Percentiles rank a stretch among this genome's conserved stretches.
These are phyloP conservation scores for Sambucus nigra DNA, from an alignment of 129 eudicot species.

Conservation along the genomic window DNA sequence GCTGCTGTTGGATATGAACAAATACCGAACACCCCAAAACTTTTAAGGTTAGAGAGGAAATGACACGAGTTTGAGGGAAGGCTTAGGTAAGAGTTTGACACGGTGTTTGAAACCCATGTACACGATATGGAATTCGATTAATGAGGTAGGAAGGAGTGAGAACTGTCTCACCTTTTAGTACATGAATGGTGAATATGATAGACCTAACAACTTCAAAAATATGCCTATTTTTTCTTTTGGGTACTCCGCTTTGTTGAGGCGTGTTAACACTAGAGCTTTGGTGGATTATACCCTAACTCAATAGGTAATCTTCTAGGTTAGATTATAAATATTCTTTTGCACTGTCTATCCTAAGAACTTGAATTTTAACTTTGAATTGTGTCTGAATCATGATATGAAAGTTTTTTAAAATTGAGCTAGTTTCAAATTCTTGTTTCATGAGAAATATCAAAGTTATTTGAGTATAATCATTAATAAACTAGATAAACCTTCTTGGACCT, in stretches of 20 bases:
- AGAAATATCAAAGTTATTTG: background rate
- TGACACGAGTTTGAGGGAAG: too few relatives aligned
- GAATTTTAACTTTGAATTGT: background rate
- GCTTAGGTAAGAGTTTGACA: too few relatives aligned
- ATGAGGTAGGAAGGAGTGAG: background rate
- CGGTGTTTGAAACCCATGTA: background rate
- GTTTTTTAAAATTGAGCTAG: background rate
- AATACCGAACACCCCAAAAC: background rate
- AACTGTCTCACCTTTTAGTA: conserved; percentile 8
- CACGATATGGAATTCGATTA: conserved; percentile 1
- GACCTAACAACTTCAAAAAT: too few relatives aligned
- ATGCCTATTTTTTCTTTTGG: too few relatives aligned
- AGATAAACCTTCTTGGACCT: background rate
- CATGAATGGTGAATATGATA: conserved; percentile 6
- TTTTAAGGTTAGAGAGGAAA: background rate
- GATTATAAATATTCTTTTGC: background rate
- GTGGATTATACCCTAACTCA: background rate
- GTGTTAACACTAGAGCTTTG: too few relatives aligned
- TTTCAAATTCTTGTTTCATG: background rate
- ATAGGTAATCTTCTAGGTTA: background rate
- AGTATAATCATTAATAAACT: conserved; percentile 9
- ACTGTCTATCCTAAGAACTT: background rate
- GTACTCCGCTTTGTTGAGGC: too few relatives aligned
- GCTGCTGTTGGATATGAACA: background rate
- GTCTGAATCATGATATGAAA: conserved; percentile 4